A percentile compares a stretch with the other conserved stretches of the same genome.
These are phyloP conservation scores for Apophysomyces ossiformis DNA, from an alignment of 371 early-diverging fungal species.

Conservation along the genomic window DNA sequence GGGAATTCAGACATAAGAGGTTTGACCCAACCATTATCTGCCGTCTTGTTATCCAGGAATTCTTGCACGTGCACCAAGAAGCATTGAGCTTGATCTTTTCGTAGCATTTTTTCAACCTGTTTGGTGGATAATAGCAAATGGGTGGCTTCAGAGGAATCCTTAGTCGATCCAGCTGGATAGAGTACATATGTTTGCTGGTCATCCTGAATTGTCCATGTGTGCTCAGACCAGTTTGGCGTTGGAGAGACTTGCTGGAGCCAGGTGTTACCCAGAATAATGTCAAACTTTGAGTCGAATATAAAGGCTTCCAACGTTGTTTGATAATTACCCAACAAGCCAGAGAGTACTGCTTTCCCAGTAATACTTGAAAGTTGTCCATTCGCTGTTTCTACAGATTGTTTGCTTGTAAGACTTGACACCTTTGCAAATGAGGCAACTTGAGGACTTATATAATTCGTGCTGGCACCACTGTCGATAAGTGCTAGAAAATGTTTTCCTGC, in stretches of 20 bases:
- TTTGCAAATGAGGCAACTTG: not conserved
- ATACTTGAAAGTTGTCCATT: not conserved
- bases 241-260: slow-evolving; percentile 2
- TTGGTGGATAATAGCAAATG: not conserved
- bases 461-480: not conserved
- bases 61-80: not conserved
- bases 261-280: not conserved
- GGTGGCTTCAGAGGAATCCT: not conserved
- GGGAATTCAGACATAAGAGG: not conserved
- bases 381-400: not conserved
- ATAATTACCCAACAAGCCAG: not conserved
- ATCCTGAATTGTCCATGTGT: not conserved
- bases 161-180: not conserved
- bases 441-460: slow-evolving; percentile 3
- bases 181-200: not conserved
- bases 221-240: not conserved
- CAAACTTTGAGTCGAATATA: not conserved
- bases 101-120: not conserved
- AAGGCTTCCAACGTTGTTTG: not conserved
- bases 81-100: not conserved
- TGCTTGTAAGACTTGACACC: not conserved
- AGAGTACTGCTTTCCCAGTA: not conserved
- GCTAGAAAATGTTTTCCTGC: not conserved
- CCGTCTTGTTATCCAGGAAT: not conserved
- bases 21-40: not conserved